A percentile compares a stretch with the other conserved stretches of the same genome.
Evolutionary conservation across 805 yeast genomes (phyloP).

Genomic region (Blastobotrys mokoenaii): DNA sequence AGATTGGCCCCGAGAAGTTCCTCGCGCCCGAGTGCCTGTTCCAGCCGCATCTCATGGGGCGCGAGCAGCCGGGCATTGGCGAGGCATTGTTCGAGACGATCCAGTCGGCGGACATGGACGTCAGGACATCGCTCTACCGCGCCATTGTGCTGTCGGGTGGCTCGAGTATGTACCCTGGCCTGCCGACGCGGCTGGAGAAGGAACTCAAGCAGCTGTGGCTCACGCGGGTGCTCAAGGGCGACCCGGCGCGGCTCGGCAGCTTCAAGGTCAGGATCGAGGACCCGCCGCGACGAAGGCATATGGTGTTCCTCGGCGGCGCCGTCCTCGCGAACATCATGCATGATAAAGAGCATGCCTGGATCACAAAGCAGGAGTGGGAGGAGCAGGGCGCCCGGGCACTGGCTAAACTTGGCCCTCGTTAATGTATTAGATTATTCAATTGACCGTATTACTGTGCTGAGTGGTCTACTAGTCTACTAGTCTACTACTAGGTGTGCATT

Average conservation of each 20-base stretch:
- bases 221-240: constrained; percentile 77
- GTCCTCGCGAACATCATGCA: constrained; percentile 97
- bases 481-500: no score
- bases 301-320: constrained; percentile 99
- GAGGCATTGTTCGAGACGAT: constrained; percentile 86
- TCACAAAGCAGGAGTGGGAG: constrained; percentile 92
- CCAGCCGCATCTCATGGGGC: constrained; percentile 92
- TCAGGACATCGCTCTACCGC: constrained; percentile 77
- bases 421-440: constrained; percentile 10
- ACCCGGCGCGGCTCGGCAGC: constrained; percentile 70
- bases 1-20: constrained; percentile 90
- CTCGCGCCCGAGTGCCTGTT: constrained; percentile 96
- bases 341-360: constrained; percentile 98
- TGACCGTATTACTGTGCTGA: background rate
- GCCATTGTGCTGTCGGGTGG: constrained; percentile 97
- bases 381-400: constrained; percentile 87
- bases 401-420: constrained; percentile 87
- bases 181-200: constrained; percentile 90
- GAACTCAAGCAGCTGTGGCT: constrained; percentile 96
- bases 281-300: constrained; percentile 97
- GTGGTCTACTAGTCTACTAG: no score
- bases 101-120: constrained; percentile 91
- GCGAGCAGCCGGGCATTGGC: constrained; percentile 95
- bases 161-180: constrained; percentile 97
- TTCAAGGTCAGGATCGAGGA: constrained; percentile 96